phyloP scores from a whole-genome alignment of 2,329 filamentous ascomycete genomes.

The Aspergillus cejpii region DNA sequence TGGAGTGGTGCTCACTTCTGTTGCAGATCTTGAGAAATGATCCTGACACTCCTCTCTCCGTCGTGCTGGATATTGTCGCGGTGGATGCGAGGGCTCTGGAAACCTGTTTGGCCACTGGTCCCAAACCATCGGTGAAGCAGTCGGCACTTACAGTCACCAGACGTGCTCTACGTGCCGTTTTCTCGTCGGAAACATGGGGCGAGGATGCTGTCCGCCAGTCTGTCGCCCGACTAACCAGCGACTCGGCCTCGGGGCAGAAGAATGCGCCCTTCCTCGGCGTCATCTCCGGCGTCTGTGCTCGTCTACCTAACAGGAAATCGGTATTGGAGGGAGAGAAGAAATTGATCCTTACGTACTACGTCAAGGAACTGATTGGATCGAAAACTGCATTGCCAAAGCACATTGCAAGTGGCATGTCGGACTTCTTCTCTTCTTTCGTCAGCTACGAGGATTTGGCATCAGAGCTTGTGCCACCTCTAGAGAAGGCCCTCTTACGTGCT shows the following conservation, averaged over 20 bases:
- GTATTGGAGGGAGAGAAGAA: constrained; percentile 61
- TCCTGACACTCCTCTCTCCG: constrained; percentile 59
- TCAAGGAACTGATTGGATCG: constrained; percentile 76
- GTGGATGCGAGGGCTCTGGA: constrained; percentile 69
- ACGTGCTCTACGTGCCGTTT: constrained; percentile 68
- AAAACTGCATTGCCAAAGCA: constrained; percentile 63
- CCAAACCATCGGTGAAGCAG: constrained; percentile 59
- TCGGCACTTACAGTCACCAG: constrained; percentile 73
- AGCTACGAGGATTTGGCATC: constrained; percentile 66
- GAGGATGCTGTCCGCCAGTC: constrained; percentile 57
- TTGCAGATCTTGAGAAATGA: constrained; percentile 62
- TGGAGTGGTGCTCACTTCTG: constrained; percentile 81
- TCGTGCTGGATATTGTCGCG: constrained; percentile 54
- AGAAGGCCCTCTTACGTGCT: constrained; percentile 80
- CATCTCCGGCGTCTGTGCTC: constrained; percentile 76
- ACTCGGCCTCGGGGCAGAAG: constrained; percentile 57
- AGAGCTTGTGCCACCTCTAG: constrained; percentile 70
- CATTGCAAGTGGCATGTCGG: constrained; percentile 63
- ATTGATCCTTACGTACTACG: constrained; percentile 74
- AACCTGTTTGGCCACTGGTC: constrained; percentile 61
- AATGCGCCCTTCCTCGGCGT: constrained; percentile 76
- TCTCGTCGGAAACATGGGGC: constrained; percentile 53
- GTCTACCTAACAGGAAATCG: constrained; percentile 57
- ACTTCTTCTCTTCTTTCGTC: constrained; percentile 76
- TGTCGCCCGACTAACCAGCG: constrained; percentile 62